phyloP scores from a whole-genome alignment of 2,329 filamentous ascomycete genomes.

The Bipolaris oryzae region DNA sequence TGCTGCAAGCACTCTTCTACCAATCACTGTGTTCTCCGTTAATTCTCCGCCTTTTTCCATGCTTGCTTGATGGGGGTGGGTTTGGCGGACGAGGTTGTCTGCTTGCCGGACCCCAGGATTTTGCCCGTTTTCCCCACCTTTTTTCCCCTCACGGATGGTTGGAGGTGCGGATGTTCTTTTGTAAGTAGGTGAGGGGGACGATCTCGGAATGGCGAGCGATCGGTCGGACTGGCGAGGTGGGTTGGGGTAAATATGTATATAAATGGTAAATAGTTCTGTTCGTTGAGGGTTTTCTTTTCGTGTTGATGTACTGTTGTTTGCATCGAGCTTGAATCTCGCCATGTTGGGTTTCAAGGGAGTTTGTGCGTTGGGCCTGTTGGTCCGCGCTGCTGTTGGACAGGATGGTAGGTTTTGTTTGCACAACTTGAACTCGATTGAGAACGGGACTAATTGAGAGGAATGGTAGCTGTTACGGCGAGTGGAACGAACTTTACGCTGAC shows the following conservation, averaged over 20 bases:
- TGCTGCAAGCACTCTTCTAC: not conserved
- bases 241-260: slow-evolving; percentile 4
- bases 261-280: slow-evolving; percentile 6
- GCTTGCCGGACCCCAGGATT: slow-evolving; percentile 17
- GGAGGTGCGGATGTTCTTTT: too few relatives aligned
- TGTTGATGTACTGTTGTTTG: not conserved
- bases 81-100: not conserved
- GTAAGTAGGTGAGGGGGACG: too few relatives aligned
- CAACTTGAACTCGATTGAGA: not conserved
- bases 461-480: slow-evolving; percentile 59
- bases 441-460: slow-evolving; percentile 3
- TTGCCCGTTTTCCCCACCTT: slow-evolving; percentile 25
- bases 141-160: too few relatives aligned
- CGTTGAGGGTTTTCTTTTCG: slow-evolving; percentile 2
- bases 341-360: slow-evolving; percentile 13
- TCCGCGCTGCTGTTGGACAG: slow-evolving; percentile 20
- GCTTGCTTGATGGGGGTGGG: too few relatives aligned
- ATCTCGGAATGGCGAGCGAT: too few relatives aligned
- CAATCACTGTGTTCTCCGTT: slow-evolving; percentile 18
- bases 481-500: slow-evolving; percentile 64
- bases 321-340: not conserved
- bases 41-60: not conserved
- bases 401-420: slow-evolving; percentile 17
- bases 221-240: too few relatives aligned
- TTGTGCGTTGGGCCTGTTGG: slow-evolving; percentile 21